A percentile compares a stretch with the other conserved stretches of the same genome.
Evolutionary conservation across 192 early-diverging fungal genomes (phyloP).

Genomic region (Mortierella alpina): DNA sequence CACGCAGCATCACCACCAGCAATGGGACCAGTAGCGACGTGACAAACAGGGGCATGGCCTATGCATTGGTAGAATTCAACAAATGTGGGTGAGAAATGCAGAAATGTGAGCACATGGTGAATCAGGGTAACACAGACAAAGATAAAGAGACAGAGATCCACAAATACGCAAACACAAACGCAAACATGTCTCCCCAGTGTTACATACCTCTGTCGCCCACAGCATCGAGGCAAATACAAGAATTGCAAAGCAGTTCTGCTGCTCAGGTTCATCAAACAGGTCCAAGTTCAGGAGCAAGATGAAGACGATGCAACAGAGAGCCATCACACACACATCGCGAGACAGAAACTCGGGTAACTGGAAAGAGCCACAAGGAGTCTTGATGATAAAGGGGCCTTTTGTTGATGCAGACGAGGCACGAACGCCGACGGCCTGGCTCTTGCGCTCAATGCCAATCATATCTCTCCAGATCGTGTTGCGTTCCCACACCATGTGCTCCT

Average conservation of each 20-base stretch:
- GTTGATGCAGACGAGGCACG: slow-evolving; percentile 31
- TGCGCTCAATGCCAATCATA: slow-evolving; percentile 92
- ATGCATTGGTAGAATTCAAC: not conserved
- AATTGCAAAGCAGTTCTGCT: slow-evolving; percentile 92
- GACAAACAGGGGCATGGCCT: slow-evolving; percentile 92
- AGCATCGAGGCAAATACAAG: slow-evolving; percentile 89
- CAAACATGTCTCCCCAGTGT: not conserved
- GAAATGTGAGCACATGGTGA: not conserved
- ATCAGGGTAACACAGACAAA: not conserved
- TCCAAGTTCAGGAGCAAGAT: slow-evolving; percentile 63
- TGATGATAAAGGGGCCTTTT: slow-evolving; percentile 31
- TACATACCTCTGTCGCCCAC: slow-evolving; percentile 90
- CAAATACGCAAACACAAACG: not conserved
- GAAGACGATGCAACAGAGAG: slow-evolving; percentile 70
- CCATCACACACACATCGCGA: slow-evolving; percentile 51
- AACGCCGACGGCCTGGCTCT: slow-evolving; percentile 78
- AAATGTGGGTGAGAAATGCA: not conserved
- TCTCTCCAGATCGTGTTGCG: slow-evolving; percentile 98
- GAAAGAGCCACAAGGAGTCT: slow-evolving; percentile 64
- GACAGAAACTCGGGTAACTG: slow-evolving; percentile 60
- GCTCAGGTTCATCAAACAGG: slow-evolving; percentile 78
- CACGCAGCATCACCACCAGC: slow-evolving; percentile 84
- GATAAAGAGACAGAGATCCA: not conserved
- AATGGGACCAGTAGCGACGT: slow-evolving; percentile 91
- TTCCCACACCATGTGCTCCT: slow-evolving; percentile 95